Evolutionary conservation across 805 yeast genomes (phyloP).

Genomic region (Kodamaea neixiangensis): DNA sequence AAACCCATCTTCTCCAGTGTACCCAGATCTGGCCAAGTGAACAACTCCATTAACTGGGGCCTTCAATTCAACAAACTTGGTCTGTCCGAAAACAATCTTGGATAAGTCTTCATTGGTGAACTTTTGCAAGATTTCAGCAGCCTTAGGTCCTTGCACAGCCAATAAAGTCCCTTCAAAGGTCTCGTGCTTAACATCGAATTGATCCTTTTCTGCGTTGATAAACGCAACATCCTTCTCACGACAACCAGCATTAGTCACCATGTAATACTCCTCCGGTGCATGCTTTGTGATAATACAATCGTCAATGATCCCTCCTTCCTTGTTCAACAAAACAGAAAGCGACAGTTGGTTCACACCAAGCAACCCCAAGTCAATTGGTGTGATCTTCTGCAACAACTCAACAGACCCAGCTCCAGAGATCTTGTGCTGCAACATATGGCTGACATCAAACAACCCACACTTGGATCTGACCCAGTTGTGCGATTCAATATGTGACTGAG

Average conservation of each 20-base stretch:
- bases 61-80: constrained; percentile 40
- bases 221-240: constrained; percentile 76
- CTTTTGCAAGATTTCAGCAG: constrained; percentile 65
- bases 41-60: constrained; percentile 46
- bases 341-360: constrained; percentile 64
- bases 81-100: constrained; percentile 72
- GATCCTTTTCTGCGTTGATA: constrained; percentile 52
- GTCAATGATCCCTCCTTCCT: constrained; percentile 80
- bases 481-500: constrained; percentile 87
- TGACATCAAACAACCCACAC: constrained; percentile 93
- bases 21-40: constrained; percentile 93
- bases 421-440: constrained; percentile 94
- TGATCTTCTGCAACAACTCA: constrained; percentile 69
- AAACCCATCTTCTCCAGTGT: constrained; percentile 98
- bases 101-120: constrained; percentile 61
- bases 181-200: constrained; percentile 38
- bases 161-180: constrained; percentile 72
- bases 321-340: constrained; percentile 72
- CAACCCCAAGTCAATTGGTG: constrained; percentile 80
- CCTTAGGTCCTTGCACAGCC: constrained; percentile 92
- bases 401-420: constrained; percentile 69
- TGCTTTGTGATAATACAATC: constrained; percentile 92
- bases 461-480: constrained; percentile 90
- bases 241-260: constrained; percentile 97
- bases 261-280: constrained; percentile 70